Evolutionary conservation across 176 grass and related monocot species (phyloP).

Genomic region (Chrysopogon serrulatus): DNA sequence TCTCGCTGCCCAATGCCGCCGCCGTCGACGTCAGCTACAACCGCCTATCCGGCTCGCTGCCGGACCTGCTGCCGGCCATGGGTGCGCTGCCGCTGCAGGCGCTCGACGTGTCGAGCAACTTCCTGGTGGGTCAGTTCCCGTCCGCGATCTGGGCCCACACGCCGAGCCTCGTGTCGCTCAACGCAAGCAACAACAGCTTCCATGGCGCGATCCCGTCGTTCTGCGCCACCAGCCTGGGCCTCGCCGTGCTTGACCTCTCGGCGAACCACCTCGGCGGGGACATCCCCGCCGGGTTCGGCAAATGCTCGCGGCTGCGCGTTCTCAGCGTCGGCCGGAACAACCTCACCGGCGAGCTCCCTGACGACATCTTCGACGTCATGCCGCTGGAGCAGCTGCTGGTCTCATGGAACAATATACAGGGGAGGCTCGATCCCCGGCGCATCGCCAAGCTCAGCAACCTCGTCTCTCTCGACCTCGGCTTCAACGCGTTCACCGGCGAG

Average conservation of each 20-base stretch:
- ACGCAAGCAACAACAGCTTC: slow-evolving; percentile 43
- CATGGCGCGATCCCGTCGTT: slow-evolving; percentile 28
- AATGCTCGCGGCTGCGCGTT: slow-evolving; percentile 19
- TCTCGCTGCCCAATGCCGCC: background rate
- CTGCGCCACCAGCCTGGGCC: background rate
- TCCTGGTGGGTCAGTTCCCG: slow-evolving; percentile 27
- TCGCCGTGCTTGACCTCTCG: slow-evolving; percentile 37
- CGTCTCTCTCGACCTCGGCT: no score
- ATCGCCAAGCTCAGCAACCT: no score
- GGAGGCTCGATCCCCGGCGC: no score
- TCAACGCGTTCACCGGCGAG: no score
- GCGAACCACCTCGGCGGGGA: slow-evolving; percentile 8
- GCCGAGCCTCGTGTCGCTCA: no score
- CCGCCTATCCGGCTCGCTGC: slow-evolving; percentile 23
- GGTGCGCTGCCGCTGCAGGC: background rate
- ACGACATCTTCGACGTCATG: no score
- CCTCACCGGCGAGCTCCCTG: no score
- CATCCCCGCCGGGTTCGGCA: slow-evolving; percentile 1
- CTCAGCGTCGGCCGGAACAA: slow-evolving; percentile 30
- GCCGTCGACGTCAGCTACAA: slow-evolving; percentile 50
- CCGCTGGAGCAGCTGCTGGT: no score
- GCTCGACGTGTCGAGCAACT: slow-evolving; percentile 48
- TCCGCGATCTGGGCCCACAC: slow-evolving; percentile 5
- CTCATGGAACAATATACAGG: no score
- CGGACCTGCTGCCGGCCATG: background rate